Evolutionary conservation across 2,329 filamentous ascomycete species (phyloP).

Genomic region (Tolypocladium capitatum): DNA sequence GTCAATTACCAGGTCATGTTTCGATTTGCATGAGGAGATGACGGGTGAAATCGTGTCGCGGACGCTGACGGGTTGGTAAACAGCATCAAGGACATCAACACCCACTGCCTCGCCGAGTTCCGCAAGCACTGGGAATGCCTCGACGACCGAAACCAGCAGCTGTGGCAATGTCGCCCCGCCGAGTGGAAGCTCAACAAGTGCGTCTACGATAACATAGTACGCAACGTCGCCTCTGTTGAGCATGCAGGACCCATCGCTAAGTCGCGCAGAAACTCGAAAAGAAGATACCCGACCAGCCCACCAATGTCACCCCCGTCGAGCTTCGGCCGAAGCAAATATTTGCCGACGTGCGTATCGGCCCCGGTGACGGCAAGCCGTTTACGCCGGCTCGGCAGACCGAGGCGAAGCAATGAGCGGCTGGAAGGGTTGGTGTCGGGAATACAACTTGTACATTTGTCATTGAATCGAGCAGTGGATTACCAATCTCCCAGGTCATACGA

Average conservation of each 20-base stretch:
- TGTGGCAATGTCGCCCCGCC: slow-evolving; percentile 83
- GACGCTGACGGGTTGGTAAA: slow-evolving; percentile 4
- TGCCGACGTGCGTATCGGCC: slow-evolving; percentile 36
- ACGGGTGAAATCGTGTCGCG: neutral
- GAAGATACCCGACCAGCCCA: slow-evolving; percentile 60
- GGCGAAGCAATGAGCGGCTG: slow-evolving; percentile 19
- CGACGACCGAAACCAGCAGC: slow-evolving; percentile 93
- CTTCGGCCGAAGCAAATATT: slow-evolving; percentile 53
- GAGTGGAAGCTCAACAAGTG: slow-evolving; percentile 92
- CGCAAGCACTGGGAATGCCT: slow-evolving; percentile 89
- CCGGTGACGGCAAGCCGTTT: slow-evolving; percentile 30
- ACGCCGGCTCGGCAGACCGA: slow-evolving; percentile 17
- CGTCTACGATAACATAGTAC: slow-evolving; percentile 88
- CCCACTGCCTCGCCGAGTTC: slow-evolving; percentile 83
- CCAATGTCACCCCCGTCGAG: slow-evolving; percentile 59
- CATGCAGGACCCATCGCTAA: neutral
- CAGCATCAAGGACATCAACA: slow-evolving; percentile 91
- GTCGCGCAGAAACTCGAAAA: slow-evolving; percentile 62
- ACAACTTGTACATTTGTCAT: slow-evolving; percentile 16
- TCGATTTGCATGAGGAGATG: neutral
- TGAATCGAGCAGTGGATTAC: slow-evolving; percentile 11
- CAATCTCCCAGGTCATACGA: neutral
- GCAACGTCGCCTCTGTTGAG: slow-evolving; percentile 18
- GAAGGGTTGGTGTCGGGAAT: neutral
- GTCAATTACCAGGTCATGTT: neutral